phyloP scores from a whole-genome alignment of 2,329 filamentous ascomycete species.

The Hypoxylon sp. region DNA sequence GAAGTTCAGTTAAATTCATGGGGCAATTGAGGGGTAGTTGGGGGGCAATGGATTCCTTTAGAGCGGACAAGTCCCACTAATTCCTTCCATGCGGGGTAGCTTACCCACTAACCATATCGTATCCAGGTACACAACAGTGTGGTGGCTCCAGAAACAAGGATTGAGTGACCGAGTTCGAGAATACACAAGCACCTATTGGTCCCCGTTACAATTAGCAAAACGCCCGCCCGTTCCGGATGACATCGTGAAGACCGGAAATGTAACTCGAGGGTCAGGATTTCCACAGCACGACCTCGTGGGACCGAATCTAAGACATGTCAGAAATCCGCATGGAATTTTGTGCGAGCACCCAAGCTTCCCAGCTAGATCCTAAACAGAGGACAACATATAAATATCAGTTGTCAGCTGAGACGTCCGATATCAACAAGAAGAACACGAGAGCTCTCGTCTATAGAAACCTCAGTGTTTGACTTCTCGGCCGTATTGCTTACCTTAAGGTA shows the following conservation, averaged over 20 bases:
- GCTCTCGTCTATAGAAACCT: neutral
- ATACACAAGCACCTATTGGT: slow-evolving; percentile 11
- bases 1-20: neutral
- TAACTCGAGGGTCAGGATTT: slow-evolving; percentile 10
- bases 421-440: slow-evolving; percentile 1
- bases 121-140: neutral
- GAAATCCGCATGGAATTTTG: slow-evolving; percentile 13
- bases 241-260: neutral
- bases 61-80: slow-evolving; percentile 31
- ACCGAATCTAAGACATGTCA: slow-evolving; percentile 38
- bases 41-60: slow-evolving; percentile 28
- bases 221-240: slow-evolving; percentile 6
- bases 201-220: slow-evolving; percentile 9
- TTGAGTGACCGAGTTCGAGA: neutral
- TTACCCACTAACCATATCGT: neutral
- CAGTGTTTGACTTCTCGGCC: neutral
- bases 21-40: neutral
- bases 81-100: slow-evolving; percentile 33
- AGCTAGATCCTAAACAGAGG: slow-evolving; percentile 10
- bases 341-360: slow-evolving; percentile 9
- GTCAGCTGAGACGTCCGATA: slow-evolving; percentile 19
- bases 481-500: too few relatives aligned
- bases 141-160: neutral
- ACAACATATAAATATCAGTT: slow-evolving; percentile 1
- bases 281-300: slow-evolving; percentile 15